A percentile compares a stretch with the other conserved stretches of the same genome.
phyloP scores from a whole-genome alignment of 495 filamentous ascomycete species.

The Hyaloscypha variabilis region DNA sequence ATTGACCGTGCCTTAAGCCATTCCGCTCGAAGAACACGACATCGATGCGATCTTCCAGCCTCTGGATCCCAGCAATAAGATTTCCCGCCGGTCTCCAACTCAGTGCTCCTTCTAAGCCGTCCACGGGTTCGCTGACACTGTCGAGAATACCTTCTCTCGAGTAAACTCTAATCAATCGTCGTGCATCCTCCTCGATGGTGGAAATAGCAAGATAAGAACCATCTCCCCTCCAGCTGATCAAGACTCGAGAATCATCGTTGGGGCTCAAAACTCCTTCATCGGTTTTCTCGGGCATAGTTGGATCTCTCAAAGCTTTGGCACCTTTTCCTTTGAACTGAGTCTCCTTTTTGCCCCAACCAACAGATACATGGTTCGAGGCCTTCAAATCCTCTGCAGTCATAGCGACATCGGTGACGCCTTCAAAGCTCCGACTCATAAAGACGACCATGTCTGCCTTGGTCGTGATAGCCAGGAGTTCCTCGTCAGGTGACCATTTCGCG shows the following conservation, averaged over 20 bases:
- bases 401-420: constrained; percentile 72
- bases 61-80: constrained; percentile 82
- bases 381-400: constrained; percentile 78
- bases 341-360: constrained; percentile 97
- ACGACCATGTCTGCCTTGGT: constrained; percentile 80
- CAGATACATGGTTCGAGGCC: constrained; percentile 91
- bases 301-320: constrained; percentile 87
- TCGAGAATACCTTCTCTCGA: constrained; percentile 87
- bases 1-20: constrained; percentile 91
- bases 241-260: constrained; percentile 67
- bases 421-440: constrained; percentile 92
- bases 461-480: constrained; percentile 81
- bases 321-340: constrained; percentile 96
- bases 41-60: constrained; percentile 64
- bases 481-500: constrained; percentile 93
- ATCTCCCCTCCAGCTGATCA: constrained; percentile 93
- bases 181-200: constrained; percentile 62
- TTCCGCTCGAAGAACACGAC: constrained; percentile 97
- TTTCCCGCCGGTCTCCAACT: constrained; percentile 94
- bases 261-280: constrained; percentile 79
- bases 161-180: constrained; percentile 84
- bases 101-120: constrained; percentile 80
- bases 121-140: constrained; percentile 91
- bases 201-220: constrained; percentile 90
- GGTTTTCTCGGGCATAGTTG: constrained; percentile 91